Evolutionary conservation across 2,329 filamentous ascomycete genomes (phyloP).

Genomic region (Pestalotiopsis sp.): DNA sequence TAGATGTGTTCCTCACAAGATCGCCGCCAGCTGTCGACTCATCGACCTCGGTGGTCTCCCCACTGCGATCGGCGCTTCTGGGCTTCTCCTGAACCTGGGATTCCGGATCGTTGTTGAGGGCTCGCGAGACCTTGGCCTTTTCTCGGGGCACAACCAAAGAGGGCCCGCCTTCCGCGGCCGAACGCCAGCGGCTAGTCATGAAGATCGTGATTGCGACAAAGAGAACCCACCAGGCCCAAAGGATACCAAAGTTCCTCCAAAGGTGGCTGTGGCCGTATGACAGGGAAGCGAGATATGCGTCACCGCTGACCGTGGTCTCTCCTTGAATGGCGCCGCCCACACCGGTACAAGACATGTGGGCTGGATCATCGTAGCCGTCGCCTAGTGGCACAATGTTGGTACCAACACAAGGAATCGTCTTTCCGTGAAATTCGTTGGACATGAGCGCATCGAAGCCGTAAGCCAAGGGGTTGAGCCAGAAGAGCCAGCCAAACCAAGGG

Average conservation of each 20-base stretch:
- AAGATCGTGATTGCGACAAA: conserved; percentile 62
- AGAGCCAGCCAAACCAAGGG: conserved; percentile 66
- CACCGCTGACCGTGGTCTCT: conserved; percentile 52
- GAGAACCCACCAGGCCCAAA: conserved; percentile 66
- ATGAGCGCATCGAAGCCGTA: conserved; percentile 72
- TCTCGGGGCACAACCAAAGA: conserved; percentile 66
- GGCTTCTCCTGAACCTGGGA: conserved; percentile 30
- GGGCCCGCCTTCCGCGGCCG: conserved; percentile 53
- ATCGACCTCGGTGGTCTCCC: conserved; percentile 17
- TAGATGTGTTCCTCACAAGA: conserved; percentile 64
- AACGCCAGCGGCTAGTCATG: conserved; percentile 59
- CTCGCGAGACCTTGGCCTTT: conserved; percentile 42
- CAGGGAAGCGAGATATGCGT: conserved; percentile 59
- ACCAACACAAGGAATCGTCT: conserved; percentile 54
- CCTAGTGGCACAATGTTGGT: conserved; percentile 55
- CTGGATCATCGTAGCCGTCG: conserved; percentile 45
- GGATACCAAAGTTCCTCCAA: conserved; percentile 64
- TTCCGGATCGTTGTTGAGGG: conserved; percentile 51
- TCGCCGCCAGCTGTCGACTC: conserved; percentile 27
- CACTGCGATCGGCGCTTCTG: conserved; percentile 12
- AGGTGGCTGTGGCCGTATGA: conserved; percentile 55
- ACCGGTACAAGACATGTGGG: conserved; percentile 58
- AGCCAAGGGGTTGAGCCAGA: conserved; percentile 68
- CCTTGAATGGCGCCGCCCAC: conserved; percentile 58
- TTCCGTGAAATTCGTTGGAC: conserved; percentile 69